phyloP scores from a whole-genome alignment of 768 basidiomycete genomes.

The Strobilomyces echinocephalus region DNA sequence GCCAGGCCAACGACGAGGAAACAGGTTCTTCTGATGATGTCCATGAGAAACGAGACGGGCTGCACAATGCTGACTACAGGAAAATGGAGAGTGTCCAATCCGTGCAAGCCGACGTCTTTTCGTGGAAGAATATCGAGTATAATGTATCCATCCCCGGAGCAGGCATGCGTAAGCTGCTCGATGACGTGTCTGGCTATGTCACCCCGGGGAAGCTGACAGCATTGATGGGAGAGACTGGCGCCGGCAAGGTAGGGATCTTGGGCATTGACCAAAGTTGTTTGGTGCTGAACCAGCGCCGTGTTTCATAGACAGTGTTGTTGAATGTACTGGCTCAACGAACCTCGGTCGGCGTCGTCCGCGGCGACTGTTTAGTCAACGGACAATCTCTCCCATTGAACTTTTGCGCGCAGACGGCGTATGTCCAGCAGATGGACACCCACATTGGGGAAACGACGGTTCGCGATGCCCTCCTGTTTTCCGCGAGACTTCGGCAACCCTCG shows the following conservation, averaged over 20 bases:
- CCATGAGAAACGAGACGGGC: neutral
- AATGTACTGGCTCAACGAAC: slow-evolving; percentile 38
- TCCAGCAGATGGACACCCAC: slow-evolving; percentile 81
- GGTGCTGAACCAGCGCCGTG: too few relatives aligned
- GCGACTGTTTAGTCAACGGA: slow-evolving; percentile 38
- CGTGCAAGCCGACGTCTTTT: slow-evolving; percentile 55
- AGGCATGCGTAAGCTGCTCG: slow-evolving; percentile 27
- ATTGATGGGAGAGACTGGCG: slow-evolving; percentile 43
- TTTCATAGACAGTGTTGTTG: slow-evolving; percentile 49
- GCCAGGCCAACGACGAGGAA: slow-evolving; percentile 19
- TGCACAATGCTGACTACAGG: neutral
- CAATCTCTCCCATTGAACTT: slow-evolving; percentile 52
- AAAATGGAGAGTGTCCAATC: neutral
- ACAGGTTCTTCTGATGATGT: neutral
- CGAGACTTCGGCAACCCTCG: slow-evolving; percentile 69
- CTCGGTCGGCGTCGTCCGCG: neutral
- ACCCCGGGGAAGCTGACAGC: slow-evolving; percentile 49
- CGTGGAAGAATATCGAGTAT: slow-evolving; percentile 72
- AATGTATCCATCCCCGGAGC: slow-evolving; percentile 32
- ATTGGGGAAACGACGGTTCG: slow-evolving; percentile 70
- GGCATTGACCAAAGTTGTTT: neutral
- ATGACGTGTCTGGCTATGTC: slow-evolving; percentile 46
- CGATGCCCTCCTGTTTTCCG: slow-evolving; percentile 77
- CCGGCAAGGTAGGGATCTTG: slow-evolving; percentile 21
- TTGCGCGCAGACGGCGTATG: slow-evolving; percentile 48